phyloP scores from a whole-genome alignment of 73 alveolate genomes.

The Paramecium sonneborni region DNA sequence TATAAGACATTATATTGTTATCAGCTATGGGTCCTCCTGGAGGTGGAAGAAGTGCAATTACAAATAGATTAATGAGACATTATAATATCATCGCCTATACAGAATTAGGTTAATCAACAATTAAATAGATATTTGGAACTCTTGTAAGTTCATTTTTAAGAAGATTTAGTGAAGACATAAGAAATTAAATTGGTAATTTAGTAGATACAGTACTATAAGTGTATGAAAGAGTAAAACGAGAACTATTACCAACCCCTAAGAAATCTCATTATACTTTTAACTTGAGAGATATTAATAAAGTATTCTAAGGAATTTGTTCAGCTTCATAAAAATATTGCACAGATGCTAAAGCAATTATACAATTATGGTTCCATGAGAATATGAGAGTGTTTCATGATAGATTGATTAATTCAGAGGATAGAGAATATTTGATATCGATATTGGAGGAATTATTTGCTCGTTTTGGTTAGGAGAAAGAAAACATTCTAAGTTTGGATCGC shows the following conservation, averaged over 20 bases:
- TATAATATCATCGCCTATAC: conserved; percentile 79
- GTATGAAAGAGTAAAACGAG: conserved; percentile 61
- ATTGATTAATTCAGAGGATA: conserved; percentile 67
- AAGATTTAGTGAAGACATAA: not conserved
- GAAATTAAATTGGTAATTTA: not conserved
- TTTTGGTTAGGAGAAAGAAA: conserved; percentile 5
- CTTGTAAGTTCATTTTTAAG: not conserved
- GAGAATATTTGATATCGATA: conserved; percentile 1
- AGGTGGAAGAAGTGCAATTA: conserved; percentile 91
- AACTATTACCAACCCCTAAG: conserved; percentile 95
- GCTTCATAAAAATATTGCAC: conserved; percentile 59
- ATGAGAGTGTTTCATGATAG: conserved; percentile 92
- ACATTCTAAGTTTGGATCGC: conserved; percentile 10
- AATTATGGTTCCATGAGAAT: conserved; percentile 96
- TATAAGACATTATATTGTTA: conserved; percentile 83
- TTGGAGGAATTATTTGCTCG: not conserved
- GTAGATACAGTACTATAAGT: conserved; percentile 12
- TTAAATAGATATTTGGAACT: conserved; percentile 13
- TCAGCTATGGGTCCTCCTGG: conserved; percentile 95
- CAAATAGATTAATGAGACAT: conserved; percentile 77
- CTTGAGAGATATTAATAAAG: conserved; percentile 93
- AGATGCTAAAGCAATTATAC: conserved; percentile 74
- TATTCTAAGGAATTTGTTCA: conserved; percentile 90
- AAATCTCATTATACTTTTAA: conserved; percentile 86
- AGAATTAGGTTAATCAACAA: conserved; percentile 65